Base-by-base conservation (phyloP, 2,329 filamentous ascomycete genomes). In the Sarocladiaceae sp. region DNA sequence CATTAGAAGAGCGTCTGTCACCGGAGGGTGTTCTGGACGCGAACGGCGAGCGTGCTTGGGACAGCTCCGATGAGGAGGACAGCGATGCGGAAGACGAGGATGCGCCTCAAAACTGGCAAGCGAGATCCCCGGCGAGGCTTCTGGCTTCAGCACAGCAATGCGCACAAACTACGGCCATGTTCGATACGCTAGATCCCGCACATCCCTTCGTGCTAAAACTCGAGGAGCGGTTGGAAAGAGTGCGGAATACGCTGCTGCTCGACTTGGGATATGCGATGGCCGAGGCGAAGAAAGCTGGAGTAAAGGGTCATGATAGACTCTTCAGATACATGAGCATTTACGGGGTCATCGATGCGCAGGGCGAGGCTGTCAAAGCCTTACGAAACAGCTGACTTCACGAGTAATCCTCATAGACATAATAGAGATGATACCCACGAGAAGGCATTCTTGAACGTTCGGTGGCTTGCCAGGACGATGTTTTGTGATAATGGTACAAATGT, bases 1-100 rank as follows among this genome's bases (percentile, higher is more conserved):
- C 80, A 51, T 65, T 92, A 40, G 88, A 92, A 64, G 78, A 77
- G 36, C 72, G 75, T 29, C 67, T 92, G 23, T 78, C 82, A 42
- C 71, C 90, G 22, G 77, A 67, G 18, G 71, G 69, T 50, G 22
- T 64, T 29, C 64, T 64, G 2, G 62, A 36, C 5, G 50, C 53
- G 5, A 52, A 58, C 3, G 52, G 54, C 20, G 52, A 57, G 3
- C 55, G 54, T 3, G 56, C 58, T 2, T 52, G 29, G 22, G 49
- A 42, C 10, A 51, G 26, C 17, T 46, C 31, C 15, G 66, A 68
- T 3, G 68, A 71, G 3, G 71, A 72, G 2, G 71, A 74, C 1
- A 74, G 71, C 1, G 69, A 72, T 3, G 64, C 68, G 5, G 64
- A 70, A 1, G 64, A 64, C 13, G 58, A 62, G 12, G 48, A 61